phyloP scores from a whole-genome alignment of 73 alveolate genomes.

The Durusdinium trenchii region DNA sequence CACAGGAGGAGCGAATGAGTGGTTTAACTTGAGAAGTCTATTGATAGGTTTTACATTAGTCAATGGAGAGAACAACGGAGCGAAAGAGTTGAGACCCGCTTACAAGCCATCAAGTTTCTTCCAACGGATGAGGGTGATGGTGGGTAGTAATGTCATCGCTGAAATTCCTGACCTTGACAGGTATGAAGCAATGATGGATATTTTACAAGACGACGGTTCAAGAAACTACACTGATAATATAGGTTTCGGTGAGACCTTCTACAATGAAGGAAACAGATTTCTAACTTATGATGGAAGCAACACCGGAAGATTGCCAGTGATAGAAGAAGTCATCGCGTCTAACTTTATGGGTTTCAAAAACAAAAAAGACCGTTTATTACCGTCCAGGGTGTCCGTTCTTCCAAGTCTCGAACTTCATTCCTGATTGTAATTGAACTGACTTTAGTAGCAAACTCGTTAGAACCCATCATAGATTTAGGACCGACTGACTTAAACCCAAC shows the following conservation, averaged over 20 bases:
- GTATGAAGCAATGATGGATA: constrained; percentile 57
- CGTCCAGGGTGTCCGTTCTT: constrained; percentile 41
- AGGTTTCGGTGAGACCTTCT: constrained; percentile 63
- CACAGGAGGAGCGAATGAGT: constrained; percentile 45
- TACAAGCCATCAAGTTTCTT: constrained; percentile 35
- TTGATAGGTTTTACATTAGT: constrained; percentile 36
- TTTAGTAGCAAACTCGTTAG: background rate
- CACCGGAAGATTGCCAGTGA: background rate
- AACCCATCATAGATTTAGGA: background rate
- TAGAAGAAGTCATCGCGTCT: background rate
- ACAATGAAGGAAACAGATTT: constrained; percentile 50
- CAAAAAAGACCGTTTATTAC: constrained; percentile 54
- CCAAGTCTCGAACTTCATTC: constrained; percentile 38
- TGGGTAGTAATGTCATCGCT: constrained; percentile 9
- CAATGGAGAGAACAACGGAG: constrained; percentile 47
- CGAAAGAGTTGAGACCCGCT: constrained; percentile 46
- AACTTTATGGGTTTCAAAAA: constrained; percentile 10
- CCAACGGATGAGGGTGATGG: constrained; percentile 76
- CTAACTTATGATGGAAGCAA: background rate
- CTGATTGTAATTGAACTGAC: constrained; percentile 40
- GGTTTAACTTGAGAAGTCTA: constrained; percentile 29
- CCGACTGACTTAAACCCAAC: background rate
- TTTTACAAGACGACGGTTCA: constrained; percentile 43
- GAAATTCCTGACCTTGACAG: constrained; percentile 51
- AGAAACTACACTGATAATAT: constrained; percentile 57